Base-by-base conservation (phyloP, 371 early-diverging fungal species). In the Apophysomyces variabilis region DNA sequence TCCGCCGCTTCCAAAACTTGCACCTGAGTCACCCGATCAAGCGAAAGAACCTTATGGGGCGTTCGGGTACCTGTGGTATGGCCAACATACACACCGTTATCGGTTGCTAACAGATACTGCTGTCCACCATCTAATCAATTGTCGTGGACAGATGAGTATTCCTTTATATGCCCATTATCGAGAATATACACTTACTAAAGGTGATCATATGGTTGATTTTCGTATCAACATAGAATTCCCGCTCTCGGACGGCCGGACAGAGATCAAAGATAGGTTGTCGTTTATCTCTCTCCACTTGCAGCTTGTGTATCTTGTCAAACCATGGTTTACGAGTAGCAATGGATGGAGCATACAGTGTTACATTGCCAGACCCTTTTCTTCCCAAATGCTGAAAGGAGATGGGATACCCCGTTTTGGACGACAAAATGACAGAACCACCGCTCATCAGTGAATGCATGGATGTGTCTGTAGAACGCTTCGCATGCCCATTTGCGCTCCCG, bases 331-430 rank as follows among this genome's bases (percentile, higher is more conserved):
- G 83, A 56, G 91, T 93, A 0, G 93, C 91, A 13, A 83, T 73
- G 37, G 91, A 89, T 6, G 86, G 73, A 6, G 95, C 93, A 68
- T 89, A 90, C 38, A 97, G 75, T 0, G 89, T 89, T 66, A 90
- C 79, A 18, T 83, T 64, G 14, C 83, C 83, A 5, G 72, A 56
- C 4, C 89, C 87, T 3, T 85, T 72, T 21, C 91, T 83, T 7
- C 96, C 95, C 1, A 96, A 73, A 63, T 93, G 92, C 26, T 87
- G 88, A 56, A 97, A 78, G 14, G 87, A 82, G 63, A 97, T 81
- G 16, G 92, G 87, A 67, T 78, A 87, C 26, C 84, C 82, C 5
- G 71, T 68, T 67, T 76, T 76, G 18, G 35, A n/a, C 3, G 73
- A 45, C 26, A 60, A 39, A 8, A 44, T 18, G 3, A 57, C 58